Percentiles rank a stretch among this genome's conserved stretches.
Evolutionary conservation across 2,329 filamentous ascomycete species (phyloP).

Genomic region (Rhinocladiella mackenziei): DNA sequence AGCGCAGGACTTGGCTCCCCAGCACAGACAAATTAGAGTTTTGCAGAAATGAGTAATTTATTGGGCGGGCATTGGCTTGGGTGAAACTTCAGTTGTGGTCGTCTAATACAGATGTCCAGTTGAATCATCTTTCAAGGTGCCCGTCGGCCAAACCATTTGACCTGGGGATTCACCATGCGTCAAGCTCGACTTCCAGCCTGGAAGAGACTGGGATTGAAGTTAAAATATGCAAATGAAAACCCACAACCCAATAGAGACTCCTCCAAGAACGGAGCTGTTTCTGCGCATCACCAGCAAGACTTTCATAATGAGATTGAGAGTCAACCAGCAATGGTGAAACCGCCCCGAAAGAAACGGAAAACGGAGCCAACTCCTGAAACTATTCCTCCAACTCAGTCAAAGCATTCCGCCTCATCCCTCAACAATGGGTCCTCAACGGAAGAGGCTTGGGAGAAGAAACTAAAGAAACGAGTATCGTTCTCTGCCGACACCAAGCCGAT

Average conservation of each 20-base stretch:
- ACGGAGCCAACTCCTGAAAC: not conserved
- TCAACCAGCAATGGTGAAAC: slow-evolving; percentile 4
- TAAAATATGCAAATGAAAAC: slow-evolving; percentile 50
- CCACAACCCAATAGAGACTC: slow-evolving; percentile 1
- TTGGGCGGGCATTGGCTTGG: no score
- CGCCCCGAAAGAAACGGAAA: slow-evolving; percentile 21
- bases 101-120: no score
- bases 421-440: not conserved
- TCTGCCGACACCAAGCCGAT: slow-evolving; percentile 58
- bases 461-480: slow-evolving; percentile 52
- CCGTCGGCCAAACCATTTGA: not conserved
- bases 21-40: no score
- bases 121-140: not conserved
- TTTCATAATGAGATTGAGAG: not conserved
- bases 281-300: slow-evolving; percentile 4
- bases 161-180: slow-evolving; percentile 11
- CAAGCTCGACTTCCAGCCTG: slow-evolving; percentile 49
- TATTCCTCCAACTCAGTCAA: no score
- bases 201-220: slow-evolving; percentile 58
- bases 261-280: slow-evolving; percentile 5
- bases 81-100: slow-evolving; percentile 1
- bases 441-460: slow-evolving; percentile 2
- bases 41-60: no score
- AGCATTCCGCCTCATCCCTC: not conserved
- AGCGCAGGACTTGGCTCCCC: no score